These are phyloP conservation scores for Fistulinella cinereoalba DNA, from an alignment of 1,284 basidiomycete genomes.

Conservation along the genomic window DNA sequence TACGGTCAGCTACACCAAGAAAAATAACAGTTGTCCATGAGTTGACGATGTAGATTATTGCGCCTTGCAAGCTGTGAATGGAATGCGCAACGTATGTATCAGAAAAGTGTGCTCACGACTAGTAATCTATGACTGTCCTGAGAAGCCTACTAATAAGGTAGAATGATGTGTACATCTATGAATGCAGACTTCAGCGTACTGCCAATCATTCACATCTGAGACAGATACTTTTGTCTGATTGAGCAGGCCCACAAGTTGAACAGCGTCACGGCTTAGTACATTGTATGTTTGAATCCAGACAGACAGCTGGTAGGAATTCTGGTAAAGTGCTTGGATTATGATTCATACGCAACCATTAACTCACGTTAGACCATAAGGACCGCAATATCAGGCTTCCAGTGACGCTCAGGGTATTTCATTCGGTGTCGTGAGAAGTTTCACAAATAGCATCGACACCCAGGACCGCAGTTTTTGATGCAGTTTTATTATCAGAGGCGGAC, in stretches of 20 bases:
- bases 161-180: no score
- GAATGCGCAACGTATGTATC: not conserved
- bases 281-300: not conserved
- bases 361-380: not conserved
- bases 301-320: not conserved
- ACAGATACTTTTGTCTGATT: not conserved
- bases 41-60: not conserved
- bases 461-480: slow-evolving; percentile 3
- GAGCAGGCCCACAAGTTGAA: not conserved
- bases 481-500: no score
- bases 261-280: no score
- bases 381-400: slow-evolving; percentile 6
- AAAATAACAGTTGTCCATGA: not conserved
- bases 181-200: no score
- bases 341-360: not conserved
- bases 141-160: not conserved
- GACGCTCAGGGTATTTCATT: not conserved
- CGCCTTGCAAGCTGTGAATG: not conserved
- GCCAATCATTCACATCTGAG: no score
- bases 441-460: slow-evolving; percentile 1
- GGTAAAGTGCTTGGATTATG: not conserved
- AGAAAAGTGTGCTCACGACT: not conserved
- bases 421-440: slow-evolving; percentile 1
- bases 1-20: not conserved
- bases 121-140: not conserved